Conservation (phyloP, 805 yeast genomes). For the Jamesozyma jinghongensis region DNA sequence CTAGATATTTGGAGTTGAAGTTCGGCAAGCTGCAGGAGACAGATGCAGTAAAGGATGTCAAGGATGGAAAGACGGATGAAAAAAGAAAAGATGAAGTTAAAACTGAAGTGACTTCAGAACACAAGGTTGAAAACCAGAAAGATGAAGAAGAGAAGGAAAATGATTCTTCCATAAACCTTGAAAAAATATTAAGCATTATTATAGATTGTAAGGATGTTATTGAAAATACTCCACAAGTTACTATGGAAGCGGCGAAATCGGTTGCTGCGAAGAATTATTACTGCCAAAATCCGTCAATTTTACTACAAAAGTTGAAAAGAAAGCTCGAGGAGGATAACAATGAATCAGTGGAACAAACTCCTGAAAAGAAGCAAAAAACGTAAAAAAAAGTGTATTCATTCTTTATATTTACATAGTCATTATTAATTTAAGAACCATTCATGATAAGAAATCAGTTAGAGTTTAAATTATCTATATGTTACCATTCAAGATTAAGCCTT, state of each 20-base stretch:
- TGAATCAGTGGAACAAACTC: constrained; percentile 3
- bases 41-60: constrained; percentile 7
- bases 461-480: not conserved
- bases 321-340: constrained; percentile 23
- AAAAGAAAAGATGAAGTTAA: constrained; percentile 3
- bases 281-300: constrained; percentile 48
- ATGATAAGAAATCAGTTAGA: not conserved
- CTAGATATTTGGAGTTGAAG: constrained; percentile 58
- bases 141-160: constrained; percentile 36
- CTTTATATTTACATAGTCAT: constrained; percentile 7
- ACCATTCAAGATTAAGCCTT: constrained; percentile 14
- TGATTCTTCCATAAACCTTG: constrained; percentile 27
- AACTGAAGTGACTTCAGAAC: constrained; percentile 9
- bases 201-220: constrained; percentile 40
- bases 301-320: constrained; percentile 45
- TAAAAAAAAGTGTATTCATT: not conserved
- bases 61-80: constrained; percentile 7
- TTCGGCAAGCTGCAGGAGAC: constrained; percentile 31
- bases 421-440: not conserved
- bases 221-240: constrained; percentile 36
- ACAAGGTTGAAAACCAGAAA: constrained; percentile 28
- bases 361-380: constrained; percentile 11
- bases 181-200: constrained; percentile 39
- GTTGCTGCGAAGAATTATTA: constrained; percentile 59
- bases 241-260: constrained; percentile 51